Conservation (phyloP, 805 yeast genomes). For the Starmerella apis region DNA sequence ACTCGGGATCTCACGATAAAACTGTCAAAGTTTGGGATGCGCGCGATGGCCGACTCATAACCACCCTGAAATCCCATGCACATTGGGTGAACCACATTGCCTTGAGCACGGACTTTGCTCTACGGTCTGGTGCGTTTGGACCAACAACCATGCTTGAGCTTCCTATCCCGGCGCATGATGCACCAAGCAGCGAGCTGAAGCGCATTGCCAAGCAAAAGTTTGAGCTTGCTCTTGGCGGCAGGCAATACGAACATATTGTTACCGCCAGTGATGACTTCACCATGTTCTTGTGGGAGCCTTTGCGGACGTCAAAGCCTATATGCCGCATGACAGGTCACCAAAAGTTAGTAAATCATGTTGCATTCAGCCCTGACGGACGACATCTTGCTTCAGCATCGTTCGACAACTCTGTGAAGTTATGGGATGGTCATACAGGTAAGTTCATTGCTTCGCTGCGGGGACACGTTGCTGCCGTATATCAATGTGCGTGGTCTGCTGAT, state of each 20-base stretch:
- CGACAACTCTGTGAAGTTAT: conserved; percentile 86
- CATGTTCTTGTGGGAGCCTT: conserved; percentile 94
- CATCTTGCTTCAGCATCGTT: conserved; percentile 84
- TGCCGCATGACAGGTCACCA: conserved; percentile 97
- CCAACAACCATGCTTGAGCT: conserved; percentile 17
- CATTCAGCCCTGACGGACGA: conserved; percentile 92
- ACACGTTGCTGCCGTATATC: conserved; percentile 96
- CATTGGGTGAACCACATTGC: conserved; percentile 97
- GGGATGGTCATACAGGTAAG: conserved; percentile 93
- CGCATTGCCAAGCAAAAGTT: conserved; percentile 53
- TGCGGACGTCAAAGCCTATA: conserved; percentile 66
- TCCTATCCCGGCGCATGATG: conserved; percentile 41
- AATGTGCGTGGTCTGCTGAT: conserved; percentile 96
- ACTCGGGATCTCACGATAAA: conserved; percentile 89
- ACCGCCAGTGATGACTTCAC: conserved; percentile 97
- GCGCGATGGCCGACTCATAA: conserved; percentile 61
- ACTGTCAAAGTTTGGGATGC: conserved; percentile 89
- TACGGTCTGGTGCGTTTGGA: conserved; percentile 82
- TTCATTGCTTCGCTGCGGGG: conserved; percentile 87
- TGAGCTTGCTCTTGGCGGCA: conserved; percentile 53
- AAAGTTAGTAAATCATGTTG: conserved; percentile 88
- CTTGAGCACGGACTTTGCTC: conserved; percentile 76
- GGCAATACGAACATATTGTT: conserved; percentile 62
- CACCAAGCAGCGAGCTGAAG: conserved; percentile 33
- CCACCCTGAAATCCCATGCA: conserved; percentile 77